These are phyloP conservation scores for Apiospora sp. DNA, from an alignment of 2,329 filamentous ascomycete genomes.

Conservation along the genomic window DNA sequence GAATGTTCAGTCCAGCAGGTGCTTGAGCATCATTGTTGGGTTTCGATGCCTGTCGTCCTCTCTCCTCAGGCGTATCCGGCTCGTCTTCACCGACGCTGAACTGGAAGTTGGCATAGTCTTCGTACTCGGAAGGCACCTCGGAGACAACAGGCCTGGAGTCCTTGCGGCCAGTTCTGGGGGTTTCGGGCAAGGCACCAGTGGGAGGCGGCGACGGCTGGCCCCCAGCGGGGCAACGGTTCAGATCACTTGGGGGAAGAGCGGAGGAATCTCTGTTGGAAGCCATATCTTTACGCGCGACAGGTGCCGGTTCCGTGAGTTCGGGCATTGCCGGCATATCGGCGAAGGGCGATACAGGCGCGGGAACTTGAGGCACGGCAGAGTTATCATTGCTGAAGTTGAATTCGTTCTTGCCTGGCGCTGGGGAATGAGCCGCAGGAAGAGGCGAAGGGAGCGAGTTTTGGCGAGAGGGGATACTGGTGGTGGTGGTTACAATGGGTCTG, in stretches of 20 bases:
- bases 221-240: slow-evolving; percentile 27
- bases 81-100: slow-evolving; percentile 45
- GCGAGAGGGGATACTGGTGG: slow-evolving; percentile 39
- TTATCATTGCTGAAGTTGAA: slow-evolving; percentile 48
- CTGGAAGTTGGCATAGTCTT: slow-evolving; percentile 27
- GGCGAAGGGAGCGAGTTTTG: slow-evolving; percentile 55
- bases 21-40: slow-evolving; percentile 39
- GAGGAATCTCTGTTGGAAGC: slow-evolving; percentile 32
- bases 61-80: slow-evolving; percentile 31
- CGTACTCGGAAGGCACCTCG: slow-evolving; percentile 33
- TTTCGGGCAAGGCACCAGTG: slow-evolving; percentile 40
- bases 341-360: slow-evolving; percentile 37
- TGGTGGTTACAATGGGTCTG: slow-evolving; percentile 1
- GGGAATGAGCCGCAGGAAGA: slow-evolving; percentile 37
- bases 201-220: slow-evolving; percentile 34
- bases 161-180: slow-evolving; percentile 44
- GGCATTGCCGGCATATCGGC: slow-evolving; percentile 44
- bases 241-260: slow-evolving; percentile 25
- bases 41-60: slow-evolving; percentile 30
- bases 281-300: slow-evolving; percentile 41
- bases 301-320: slow-evolving; percentile 48
- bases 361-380: slow-evolving; percentile 31
- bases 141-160: slow-evolving; percentile 44
- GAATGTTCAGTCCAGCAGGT: slow-evolving; percentile 57
- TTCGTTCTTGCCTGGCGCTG: slow-evolving; percentile 39